Evolutionary conservation across 2,329 filamentous ascomycete genomes (phyloP).

Genomic region (Sporothrix protearum): DNA sequence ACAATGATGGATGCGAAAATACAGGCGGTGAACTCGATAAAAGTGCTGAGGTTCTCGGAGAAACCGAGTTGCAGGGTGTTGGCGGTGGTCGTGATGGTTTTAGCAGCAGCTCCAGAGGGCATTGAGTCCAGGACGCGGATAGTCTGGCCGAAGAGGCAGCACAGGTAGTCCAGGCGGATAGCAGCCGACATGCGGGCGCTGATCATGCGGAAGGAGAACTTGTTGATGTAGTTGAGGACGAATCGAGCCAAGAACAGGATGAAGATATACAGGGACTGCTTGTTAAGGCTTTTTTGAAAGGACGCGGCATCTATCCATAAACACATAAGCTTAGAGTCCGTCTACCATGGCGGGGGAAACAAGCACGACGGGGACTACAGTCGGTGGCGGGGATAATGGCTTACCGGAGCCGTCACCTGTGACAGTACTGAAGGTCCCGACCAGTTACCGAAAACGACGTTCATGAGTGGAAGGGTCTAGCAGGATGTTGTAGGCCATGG

Average conservation of each 20-base stretch:
- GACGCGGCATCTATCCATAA: constrained; percentile 33
- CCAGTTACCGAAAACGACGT: constrained; percentile 55
- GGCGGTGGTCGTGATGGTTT: constrained; percentile 61
- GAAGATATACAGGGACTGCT: constrained; percentile 61
- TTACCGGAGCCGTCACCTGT: constrained; percentile 11
- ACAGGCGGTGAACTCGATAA: constrained; percentile 54
- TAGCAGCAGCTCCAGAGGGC: constrained; percentile 58
- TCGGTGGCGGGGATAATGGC: background rate
- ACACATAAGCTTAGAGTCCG: background rate
- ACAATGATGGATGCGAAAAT: constrained; percentile 53
- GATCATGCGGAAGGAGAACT: constrained; percentile 59
- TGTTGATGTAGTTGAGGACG: constrained; percentile 52
- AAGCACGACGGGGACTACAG: background rate
- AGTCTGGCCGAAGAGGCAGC: constrained; percentile 60
- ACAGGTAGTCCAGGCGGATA: constrained; percentile 62
- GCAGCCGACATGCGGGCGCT: constrained; percentile 60
- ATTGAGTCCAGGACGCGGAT: constrained; percentile 66
- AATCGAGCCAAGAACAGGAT: constrained; percentile 67
- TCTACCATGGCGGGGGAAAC: background rate
- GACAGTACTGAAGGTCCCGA: constrained; percentile 47
- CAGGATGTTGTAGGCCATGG: background rate
- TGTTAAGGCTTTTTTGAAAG: constrained; percentile 44
- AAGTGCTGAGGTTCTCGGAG: constrained; percentile 59
- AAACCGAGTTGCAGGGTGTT: constrained; percentile 64
- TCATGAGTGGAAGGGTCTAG: constrained; percentile 57